Percentiles rank a stretch among this genome's conserved stretches.
These are phyloP conservation scores for Citrus sinensis DNA, from an alignment of 345 rosid species.

Conservation along the genomic window DNA sequence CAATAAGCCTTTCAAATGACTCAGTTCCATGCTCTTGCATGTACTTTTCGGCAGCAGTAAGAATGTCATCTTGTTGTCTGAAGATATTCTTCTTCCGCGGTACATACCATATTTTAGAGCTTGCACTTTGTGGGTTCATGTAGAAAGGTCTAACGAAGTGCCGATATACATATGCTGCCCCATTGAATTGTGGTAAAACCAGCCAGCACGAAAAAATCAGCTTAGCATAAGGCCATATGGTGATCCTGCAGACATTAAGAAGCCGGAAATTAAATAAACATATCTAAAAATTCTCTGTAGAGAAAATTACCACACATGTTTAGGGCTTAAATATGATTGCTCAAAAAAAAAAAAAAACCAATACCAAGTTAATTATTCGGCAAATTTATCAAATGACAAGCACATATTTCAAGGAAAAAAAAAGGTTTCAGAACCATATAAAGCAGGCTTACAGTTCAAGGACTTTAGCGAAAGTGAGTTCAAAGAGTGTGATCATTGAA, in stretches of 20 bases:
- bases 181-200: slow-evolving; percentile 81
- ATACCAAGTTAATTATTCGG: neutral
- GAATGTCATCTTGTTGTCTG: slow-evolving; percentile 58
- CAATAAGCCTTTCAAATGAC: slow-evolving; percentile 49
- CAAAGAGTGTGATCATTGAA: slow-evolving; percentile 68
- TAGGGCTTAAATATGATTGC: neutral
- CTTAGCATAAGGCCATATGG: slow-evolving; percentile 78
- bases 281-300: neutral
- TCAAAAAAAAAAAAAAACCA: neutral
- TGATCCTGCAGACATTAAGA: slow-evolving; percentile 47
- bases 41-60: slow-evolving; percentile 70
- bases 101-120: slow-evolving; percentile 67
- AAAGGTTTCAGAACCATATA: neutral
- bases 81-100: slow-evolving; percentile 57
- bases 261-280: neutral
- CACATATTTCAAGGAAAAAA: neutral
- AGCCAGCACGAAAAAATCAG: slow-evolving; percentile 71
- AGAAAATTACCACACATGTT: neutral
- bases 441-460: slow-evolving; percentile 43
- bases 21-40: slow-evolving; percentile 59
- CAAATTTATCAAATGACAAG: neutral
- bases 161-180: slow-evolving; percentile 73
- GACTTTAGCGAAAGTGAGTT: slow-evolving; percentile 64
- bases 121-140: slow-evolving; percentile 47
- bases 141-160: slow-evolving; percentile 71